phyloP scores from a whole-genome alignment of 495 filamentous ascomycete genomes.

The Beverwykella pulmonaria region DNA sequence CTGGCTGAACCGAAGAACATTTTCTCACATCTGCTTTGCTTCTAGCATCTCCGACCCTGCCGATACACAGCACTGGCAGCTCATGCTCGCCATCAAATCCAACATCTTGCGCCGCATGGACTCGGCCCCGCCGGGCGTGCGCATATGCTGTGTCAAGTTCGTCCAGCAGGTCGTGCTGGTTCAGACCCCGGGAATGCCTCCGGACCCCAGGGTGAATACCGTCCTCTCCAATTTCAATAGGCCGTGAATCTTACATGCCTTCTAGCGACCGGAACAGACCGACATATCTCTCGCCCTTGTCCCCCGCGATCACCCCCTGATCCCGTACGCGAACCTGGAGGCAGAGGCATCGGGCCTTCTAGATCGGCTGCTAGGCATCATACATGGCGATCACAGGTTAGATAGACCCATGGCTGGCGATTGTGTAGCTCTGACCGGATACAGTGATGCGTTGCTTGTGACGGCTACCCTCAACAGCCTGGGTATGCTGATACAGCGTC shows the following conservation, averaged over 20 bases:
- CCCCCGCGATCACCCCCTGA: slow-evolving; percentile 74
- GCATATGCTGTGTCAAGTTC: slow-evolving; percentile 96
- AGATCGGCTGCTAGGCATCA: slow-evolving; percentile 81
- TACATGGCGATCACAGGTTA: slow-evolving; percentile 84
- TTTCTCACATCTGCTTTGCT: slow-evolving; percentile 29
- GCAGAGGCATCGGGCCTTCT: slow-evolving; percentile 88
- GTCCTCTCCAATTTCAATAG: neutral
- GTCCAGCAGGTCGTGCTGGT: slow-evolving; percentile 88
- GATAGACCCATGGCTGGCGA: slow-evolving; percentile 26
- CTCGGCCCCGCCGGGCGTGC: slow-evolving; percentile 70
- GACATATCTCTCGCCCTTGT: slow-evolving; percentile 87
- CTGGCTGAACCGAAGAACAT: slow-evolving; percentile 9
- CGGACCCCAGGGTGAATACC: slow-evolving; percentile 73
- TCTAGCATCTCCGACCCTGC: slow-evolving; percentile 78
- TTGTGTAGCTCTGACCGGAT: slow-evolving; percentile 14
- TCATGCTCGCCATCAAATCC: slow-evolving; percentile 84
- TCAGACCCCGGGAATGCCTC: slow-evolving; percentile 79
- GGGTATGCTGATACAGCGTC: slow-evolving; percentile 74
- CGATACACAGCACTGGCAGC: slow-evolving; percentile 80
- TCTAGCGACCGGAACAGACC: slow-evolving; percentile 76
- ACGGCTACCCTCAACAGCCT: slow-evolving; percentile 91
- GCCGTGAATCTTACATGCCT: slow-evolving; percentile 10
- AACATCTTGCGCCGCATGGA: slow-evolving; percentile 90
- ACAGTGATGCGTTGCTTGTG: slow-evolving; percentile 83
- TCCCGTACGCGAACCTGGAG: slow-evolving; percentile 78